Base-by-base conservation (phyloP, 225 moss, liverwort and hornwort species). In the Bryoerythrophyllum caledonicum region DNA sequence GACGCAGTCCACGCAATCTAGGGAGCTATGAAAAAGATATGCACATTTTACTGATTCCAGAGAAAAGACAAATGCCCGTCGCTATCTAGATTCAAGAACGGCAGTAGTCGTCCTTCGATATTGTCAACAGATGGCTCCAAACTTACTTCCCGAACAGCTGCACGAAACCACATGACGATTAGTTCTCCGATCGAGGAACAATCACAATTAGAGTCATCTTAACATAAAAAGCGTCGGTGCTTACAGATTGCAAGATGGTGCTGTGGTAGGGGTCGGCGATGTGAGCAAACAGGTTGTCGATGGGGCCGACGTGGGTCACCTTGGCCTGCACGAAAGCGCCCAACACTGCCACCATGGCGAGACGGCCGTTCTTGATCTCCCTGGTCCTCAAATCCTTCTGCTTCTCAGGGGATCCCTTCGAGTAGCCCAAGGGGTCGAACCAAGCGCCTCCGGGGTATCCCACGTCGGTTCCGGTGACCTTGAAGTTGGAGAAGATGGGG, bases 401-500 rank as follows among this genome's bases (percentile, higher is more conserved):
- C 82, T 88, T 87, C 28, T 75, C 91, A 0, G 24, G 76, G 0
- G 85, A 73, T 10, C 25, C 72, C 91, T 85, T 12, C 67, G 94
- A 92, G 70, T 82, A 93, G 8, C 88, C 88, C 78, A 96, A 68
- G 41, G 96, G 96, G 65, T 96, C 96, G 34, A 96, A 96, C 96
- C 96, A 96, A 72, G 92, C 82, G 9, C 96, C 96, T 46, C 96
- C 96, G 11, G 96, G 96, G 81, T 96, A 96, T 1, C 96, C 96
- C 0, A 96, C 96, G 37, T 96, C 96, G 32, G 81, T 94, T 14
- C 96, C 96, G 58, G 96, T 93, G 27, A 96, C 85, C 89, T 93
- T 93, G 85, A 93, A 71, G 78, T 94, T 90, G 25, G 96, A 79
- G 79, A 96, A 96, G 0, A 96, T 49, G 53, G 96, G 96, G 72